Base-by-base conservation (phyloP, 768 basidiomycete genomes). In the Auricularia heimuer region DNA sequence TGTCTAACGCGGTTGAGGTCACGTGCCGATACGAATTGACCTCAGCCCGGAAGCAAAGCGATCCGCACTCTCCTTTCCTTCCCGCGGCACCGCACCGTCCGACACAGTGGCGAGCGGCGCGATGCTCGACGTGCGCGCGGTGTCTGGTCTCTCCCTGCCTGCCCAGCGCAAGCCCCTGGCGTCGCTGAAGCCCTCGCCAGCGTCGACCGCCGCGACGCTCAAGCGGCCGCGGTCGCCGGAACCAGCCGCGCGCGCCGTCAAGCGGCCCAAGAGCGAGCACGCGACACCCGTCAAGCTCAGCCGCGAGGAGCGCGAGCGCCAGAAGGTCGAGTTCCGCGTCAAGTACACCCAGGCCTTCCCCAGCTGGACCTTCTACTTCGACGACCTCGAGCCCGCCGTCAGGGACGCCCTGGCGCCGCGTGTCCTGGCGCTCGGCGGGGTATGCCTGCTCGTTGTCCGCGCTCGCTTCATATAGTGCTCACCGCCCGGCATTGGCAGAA, bases 311-410 rank as follows among this genome's bases (percentile, higher is more conserved):
- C 80, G 83, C 35, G 82, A 85, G 68, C 78, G 80, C 66, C 80
- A 80, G 68, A 83, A 86, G 67, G 77, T 79, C 3, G 88, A 91
- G 69, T 98, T 93, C 78, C 85, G 83, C 71, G 76, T 84, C 61
- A 97, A 94, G 78, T 98, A 94, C 75, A 83, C 81, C 64, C 84
- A 84, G 62, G 90, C 90, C 24, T 97, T 98, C 77, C 92, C 92
- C 2, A 77, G 75, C 33, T 93, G 88, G 80, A 83, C 80, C 18
- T 96, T 98, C 75, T 89, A 92, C 75, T 89, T 98, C 72, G 94
- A 97, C 72, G 72, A 77, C 42, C 76, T 84, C 66, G 81, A 84
- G 69, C 75, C 76, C 21, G 69, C 73, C 11, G 73, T 74, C 58
- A 76, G 75, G 69, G 74, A 73, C 62, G 72, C 72, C 21, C 75